These are phyloP conservation scores for Cichorium intybus DNA, from an alignment of 140 eudicot genomes.

Conservation along the genomic window DNA sequence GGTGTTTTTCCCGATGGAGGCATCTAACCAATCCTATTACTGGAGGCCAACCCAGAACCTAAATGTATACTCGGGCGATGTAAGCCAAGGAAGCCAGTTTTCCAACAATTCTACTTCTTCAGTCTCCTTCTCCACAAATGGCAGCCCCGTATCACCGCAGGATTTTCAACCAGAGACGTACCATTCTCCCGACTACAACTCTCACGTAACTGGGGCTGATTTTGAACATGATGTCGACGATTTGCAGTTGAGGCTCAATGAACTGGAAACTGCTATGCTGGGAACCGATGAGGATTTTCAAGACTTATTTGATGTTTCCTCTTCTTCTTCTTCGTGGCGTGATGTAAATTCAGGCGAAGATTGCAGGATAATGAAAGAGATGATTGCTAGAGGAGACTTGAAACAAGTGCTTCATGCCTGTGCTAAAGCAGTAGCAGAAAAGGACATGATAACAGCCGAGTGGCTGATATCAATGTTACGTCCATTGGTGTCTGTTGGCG, in stretches of 20 bases:
- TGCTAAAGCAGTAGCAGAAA: conserved; percentile 60
- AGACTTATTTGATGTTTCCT: conserved; percentile 20
- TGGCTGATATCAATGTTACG: conserved; percentile 51
- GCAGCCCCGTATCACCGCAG: conserved; percentile 39
- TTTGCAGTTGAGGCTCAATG: conserved; percentile 40
- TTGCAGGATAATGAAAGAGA: conserved; percentile 31
- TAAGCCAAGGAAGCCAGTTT: conserved; percentile 34
- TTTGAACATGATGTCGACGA: conserved; percentile 22
- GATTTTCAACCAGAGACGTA: conserved; percentile 36
- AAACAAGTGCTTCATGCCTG: conserved; percentile 47
- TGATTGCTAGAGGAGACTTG: conserved; percentile 39
- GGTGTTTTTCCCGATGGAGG: conserved; percentile 16
- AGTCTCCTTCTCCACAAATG: conserved; percentile 32
- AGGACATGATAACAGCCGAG: conserved; percentile 36
- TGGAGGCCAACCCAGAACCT: conserved; percentile 20
- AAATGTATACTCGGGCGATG: conserved; percentile 17
- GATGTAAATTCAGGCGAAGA: conserved; percentile 18
- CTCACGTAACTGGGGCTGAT: not conserved
- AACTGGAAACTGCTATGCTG: conserved; percentile 42
- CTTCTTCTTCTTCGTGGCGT: conserved; percentile 14
- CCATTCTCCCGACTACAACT: conserved; percentile 30
- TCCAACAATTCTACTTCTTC: conserved; percentile 38
- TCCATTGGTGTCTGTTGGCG: conserved; percentile 58
- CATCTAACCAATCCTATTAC: conserved; percentile 29
- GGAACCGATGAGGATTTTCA: conserved; percentile 35